phyloP scores from a whole-genome alignment of 306 rosid species.

The Potentilla sterilis region DNA sequence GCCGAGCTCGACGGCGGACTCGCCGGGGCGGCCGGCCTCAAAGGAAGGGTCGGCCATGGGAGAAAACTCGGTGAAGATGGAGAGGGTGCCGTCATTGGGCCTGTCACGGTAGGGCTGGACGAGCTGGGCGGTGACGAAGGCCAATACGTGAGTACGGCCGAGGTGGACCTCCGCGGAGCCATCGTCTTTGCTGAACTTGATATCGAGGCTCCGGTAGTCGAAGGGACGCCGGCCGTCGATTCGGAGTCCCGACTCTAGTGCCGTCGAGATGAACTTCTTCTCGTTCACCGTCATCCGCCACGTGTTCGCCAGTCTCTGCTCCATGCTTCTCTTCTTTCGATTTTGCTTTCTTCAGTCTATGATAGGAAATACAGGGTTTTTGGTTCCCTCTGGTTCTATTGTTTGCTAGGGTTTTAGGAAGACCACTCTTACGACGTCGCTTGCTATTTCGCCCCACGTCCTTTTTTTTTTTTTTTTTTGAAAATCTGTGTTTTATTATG shows the following conservation, averaged over 20 bases:
- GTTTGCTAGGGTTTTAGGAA: too few species aligned
- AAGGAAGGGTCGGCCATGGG: constrained; percentile 96
- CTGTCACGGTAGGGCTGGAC: constrained; percentile 78
- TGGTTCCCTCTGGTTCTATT: too few species aligned
- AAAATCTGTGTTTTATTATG: too few species aligned
- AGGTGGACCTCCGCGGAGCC: constrained; percentile 79
- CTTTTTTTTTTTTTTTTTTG: too few species aligned
- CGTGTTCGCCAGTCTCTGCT: constrained; percentile 63
- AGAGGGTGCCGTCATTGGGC: constrained; percentile 81
- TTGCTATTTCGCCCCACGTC: too few species aligned
- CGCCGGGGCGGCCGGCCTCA: constrained; percentile 80
- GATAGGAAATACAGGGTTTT: too few species aligned
- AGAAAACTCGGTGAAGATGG: constrained; percentile 86
- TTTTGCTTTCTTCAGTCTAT: too few species aligned
- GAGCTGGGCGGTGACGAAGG: constrained; percentile 57
- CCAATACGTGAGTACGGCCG: constrained; percentile 77
- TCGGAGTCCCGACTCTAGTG: constrained; percentile 33
- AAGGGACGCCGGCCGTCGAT: constrained; percentile 42
- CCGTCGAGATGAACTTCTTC: constrained; percentile 59
- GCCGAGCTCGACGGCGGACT: constrained; percentile 74
- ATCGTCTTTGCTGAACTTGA: constrained; percentile 64
- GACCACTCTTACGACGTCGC: too few species aligned
- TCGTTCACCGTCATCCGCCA: constrained; percentile 61
- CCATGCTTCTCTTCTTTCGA: constrained; percentile 37
- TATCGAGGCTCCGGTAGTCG: constrained; percentile 62